These are phyloP conservation scores for Hyphodiscus hymeniophilus DNA, from an alignment of 495 filamentous ascomycete genomes.

Conservation along the genomic window DNA sequence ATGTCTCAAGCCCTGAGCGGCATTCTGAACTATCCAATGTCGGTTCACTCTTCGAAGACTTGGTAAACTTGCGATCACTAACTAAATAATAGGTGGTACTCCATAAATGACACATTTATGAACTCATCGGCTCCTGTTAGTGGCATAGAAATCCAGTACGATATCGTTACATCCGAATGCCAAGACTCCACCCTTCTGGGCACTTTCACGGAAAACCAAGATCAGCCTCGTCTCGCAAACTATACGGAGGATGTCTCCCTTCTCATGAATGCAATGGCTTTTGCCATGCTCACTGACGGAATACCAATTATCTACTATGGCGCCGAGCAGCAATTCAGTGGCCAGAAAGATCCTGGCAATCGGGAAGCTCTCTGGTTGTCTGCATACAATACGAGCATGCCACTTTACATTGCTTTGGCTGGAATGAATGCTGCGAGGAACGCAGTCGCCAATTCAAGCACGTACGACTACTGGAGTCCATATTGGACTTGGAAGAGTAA, in stretches of 20 bases:
- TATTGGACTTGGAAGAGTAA: conserved; percentile 6
- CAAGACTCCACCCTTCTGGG: conserved; percentile 56
- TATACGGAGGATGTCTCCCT: conserved; percentile 44
- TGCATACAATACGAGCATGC: conserved; percentile 1
- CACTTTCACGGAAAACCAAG: conserved; percentile 72
- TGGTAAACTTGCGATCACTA: background rate
- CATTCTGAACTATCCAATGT: background rate
- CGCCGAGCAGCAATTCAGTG: background rate
- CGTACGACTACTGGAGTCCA: background rate
- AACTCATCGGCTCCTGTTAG: background rate
- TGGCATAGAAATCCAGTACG: background rate
- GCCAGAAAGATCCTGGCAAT: background rate
- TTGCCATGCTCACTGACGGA: conserved; percentile 48
- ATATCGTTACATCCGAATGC: conserved; percentile 27
- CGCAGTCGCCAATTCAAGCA: background rate
- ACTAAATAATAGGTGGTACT: background rate
- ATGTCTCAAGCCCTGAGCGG: conserved; percentile 35
- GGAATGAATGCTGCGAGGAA: background rate
- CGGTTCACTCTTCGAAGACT: background rate
- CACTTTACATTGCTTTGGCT: background rate
- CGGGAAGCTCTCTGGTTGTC: conserved; percentile 1
- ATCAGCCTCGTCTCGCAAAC: conserved; percentile 58
- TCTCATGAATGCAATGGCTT: conserved; percentile 49
- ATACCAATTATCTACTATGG: conserved; percentile 37
- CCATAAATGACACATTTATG: background rate